Conservation (phyloP, 140 eudicot genomes). For the Stevia rebaudiana region DNA sequence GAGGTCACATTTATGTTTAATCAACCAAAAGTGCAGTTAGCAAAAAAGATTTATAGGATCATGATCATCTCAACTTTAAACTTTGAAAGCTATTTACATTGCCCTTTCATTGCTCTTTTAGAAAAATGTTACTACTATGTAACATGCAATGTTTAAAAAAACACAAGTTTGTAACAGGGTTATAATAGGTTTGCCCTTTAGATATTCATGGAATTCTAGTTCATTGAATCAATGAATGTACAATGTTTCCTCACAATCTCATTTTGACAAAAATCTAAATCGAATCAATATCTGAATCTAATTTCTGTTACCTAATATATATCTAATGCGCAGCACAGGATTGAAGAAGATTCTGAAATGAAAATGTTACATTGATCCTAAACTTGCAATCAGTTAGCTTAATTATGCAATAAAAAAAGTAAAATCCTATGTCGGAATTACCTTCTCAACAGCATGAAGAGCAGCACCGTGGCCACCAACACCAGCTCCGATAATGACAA, state of each 20-base stretch:
- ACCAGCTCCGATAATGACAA: conserved; percentile 83
- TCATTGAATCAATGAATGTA: not conserved
- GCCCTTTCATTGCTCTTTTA: too few species aligned
- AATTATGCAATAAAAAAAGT: conserved; percentile 27
- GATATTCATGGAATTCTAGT: not conserved
- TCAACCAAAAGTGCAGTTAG: not conserved
- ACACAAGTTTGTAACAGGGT: too few species aligned
- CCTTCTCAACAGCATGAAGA: conserved; percentile 83
- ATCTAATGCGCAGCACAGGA: conserved; percentile 8
- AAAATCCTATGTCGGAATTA: conserved; percentile 40
- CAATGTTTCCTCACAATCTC: not conserved
- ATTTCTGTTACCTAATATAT: too few species aligned
- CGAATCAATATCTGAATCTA: not conserved
- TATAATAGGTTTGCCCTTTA: too few species aligned
- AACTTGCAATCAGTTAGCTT: not conserved
- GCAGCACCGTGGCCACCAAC: conserved; percentile 98
- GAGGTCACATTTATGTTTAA: not conserved
- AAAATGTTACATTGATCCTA: not conserved
- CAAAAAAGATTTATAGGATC: not conserved
- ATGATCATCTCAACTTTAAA: too few species aligned
- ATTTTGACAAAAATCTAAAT: not conserved
- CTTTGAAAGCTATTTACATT: not conserved
- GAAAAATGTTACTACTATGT: too few species aligned
- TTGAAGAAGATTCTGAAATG: not conserved
- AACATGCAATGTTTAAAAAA: too few species aligned